Evolutionary conservation across 2,329 filamentous ascomycete genomes (phyloP), one percentile per base, ranked within the genome.

Genomic region (Didymella keratinophila): DNA sequence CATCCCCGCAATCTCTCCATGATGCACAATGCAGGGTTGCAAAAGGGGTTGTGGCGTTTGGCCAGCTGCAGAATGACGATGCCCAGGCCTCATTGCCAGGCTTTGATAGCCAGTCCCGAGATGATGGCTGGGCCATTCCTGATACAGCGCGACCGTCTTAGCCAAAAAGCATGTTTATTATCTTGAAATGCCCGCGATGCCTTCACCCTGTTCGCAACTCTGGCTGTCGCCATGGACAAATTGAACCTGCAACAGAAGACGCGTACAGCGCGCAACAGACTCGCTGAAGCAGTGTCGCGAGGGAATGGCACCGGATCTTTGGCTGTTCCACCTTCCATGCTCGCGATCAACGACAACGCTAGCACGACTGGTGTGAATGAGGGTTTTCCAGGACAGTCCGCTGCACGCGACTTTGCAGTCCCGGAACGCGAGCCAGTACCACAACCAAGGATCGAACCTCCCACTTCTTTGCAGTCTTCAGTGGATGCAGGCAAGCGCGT

Each of bases 401-500:
- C 67, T 39, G 70, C 74, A n/a, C 71, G 64, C 58, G 74, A 77
- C 57, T 77, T 75, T 57, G 74, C 72, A 18, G 58, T 53, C 16
- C 59, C 65, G 12, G 55, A 53, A 25, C 57, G 63, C 30, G 60
- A 60, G n/a, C 59, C 63, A 52, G 62, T 54, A 34, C 63, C 18
- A 18, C 71, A 71, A 28, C 69, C 70, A 4, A 56, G 48, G 16
- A 34, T 68, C 27, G 72, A 75, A 37, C 73, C 73, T 8, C 73
- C 74, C 2, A 76, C 73, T 0, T 74, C 72, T 50, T 56, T 76
- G 41, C 66, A 74, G 50, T 76, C 73, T 16, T 75, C 74, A 28
- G 67, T 76, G 44, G 74, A 77, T 51, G 73, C 73, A 20, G 72
- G 71, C 36, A 62, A 63, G 27, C 67, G 69, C 36, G 70, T 76